A percentile compares a stretch with the other conserved stretches of the same genome.
Conservation (phyloP, 2,329 filamentous ascomycete genomes). For the Aspergillus novofumigatus region DNA sequence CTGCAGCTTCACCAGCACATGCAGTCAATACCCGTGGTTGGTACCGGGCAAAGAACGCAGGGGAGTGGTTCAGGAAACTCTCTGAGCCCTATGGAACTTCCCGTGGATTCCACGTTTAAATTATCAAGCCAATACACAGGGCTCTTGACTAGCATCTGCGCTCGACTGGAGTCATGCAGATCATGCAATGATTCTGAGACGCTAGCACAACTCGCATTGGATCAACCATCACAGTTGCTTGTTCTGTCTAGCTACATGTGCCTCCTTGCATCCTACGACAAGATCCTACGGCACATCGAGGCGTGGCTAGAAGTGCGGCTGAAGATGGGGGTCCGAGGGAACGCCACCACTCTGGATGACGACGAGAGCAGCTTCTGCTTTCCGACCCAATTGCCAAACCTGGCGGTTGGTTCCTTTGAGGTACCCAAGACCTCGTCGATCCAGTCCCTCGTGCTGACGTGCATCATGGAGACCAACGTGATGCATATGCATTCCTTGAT, state of each 20-base stretch:
- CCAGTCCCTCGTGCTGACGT: conserved; percentile 1
- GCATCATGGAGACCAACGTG: not conserved
- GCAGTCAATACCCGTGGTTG: too few species aligned
- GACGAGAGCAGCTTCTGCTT: not conserved
- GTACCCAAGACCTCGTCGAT: too few species aligned
- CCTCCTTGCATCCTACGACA: conserved; percentile 2
- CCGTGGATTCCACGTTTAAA: too few species aligned
- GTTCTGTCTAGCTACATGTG: conserved; percentile 5
- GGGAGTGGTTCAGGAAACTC: too few species aligned
- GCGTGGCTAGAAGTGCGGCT: conserved; percentile 1
- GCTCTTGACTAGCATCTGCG: too few species aligned
- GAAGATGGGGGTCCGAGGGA: not conserved
- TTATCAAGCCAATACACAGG: too few species aligned
- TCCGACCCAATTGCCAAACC: not conserved
- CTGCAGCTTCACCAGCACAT: too few species aligned
- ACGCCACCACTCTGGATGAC: not conserved
- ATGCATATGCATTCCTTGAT: too few species aligned
- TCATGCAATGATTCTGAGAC: too few species aligned
- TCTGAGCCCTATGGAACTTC: too few species aligned
- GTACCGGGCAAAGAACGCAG: too few species aligned
- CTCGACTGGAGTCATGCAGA: too few species aligned
- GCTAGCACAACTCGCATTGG: not conserved
- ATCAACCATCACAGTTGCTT: conserved; percentile 4
- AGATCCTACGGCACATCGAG: conserved; percentile 5
- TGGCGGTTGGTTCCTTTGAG: conserved; percentile 1